phyloP scores from a whole-genome alignment of 345 rosid species.

The Rhodomyrtus tomentosa region DNA sequence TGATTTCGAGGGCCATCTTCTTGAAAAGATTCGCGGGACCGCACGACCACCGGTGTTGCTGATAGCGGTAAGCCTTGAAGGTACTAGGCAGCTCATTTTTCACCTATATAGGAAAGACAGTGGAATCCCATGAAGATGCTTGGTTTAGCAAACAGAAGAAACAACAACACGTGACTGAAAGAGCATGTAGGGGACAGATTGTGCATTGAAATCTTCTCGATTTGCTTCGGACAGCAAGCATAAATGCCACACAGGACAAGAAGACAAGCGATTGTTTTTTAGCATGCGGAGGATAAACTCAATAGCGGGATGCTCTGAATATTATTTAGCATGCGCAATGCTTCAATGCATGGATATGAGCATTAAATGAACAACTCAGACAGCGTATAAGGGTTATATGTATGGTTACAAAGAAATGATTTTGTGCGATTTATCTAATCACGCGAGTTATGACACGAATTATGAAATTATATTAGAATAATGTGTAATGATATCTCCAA shows the following conservation, averaged over 20 bases:
- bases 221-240: background rate
- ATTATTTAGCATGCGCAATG: background rate
- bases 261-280: background rate
- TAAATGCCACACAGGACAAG: background rate
- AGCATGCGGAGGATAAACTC: too few species aligned
- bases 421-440: fast-evolving
- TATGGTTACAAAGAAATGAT: background rate
- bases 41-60: constrained; percentile 95
- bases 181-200: background rate
- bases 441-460: background rate
- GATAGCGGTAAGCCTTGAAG: constrained; percentile 85
- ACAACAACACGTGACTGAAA: background rate
- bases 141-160: background rate
- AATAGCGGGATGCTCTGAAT: too few species aligned
- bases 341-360: background rate
- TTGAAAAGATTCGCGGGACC: constrained; percentile 97
- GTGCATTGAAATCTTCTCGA: background rate
- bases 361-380: background rate
- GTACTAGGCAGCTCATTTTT: constrained; percentile 95
- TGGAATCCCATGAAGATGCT: background rate
- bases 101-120: constrained; percentile 30
- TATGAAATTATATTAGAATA: background rate
- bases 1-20: constrained; percentile 81
- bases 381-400: background rate
- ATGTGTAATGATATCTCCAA: background rate